These are phyloP conservation scores for Cyathus striatus DNA, from an alignment of 768 basidiomycete species.

Conservation along the genomic window DNA sequence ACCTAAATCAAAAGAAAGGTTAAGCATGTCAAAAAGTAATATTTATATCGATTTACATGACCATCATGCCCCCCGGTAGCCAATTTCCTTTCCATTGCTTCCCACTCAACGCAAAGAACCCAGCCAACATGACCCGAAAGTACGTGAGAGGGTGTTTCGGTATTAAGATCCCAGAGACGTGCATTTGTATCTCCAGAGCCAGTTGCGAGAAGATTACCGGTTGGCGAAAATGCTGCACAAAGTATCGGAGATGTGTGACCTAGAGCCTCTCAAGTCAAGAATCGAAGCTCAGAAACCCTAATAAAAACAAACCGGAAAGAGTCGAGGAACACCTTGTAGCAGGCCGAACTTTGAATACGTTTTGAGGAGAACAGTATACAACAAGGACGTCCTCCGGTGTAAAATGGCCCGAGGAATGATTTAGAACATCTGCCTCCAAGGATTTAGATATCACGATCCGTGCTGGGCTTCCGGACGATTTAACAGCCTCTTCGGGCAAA, in stretches of 20 bases:
- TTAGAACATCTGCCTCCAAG: slow-evolving; percentile 75
- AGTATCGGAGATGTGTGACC: slow-evolving; percentile 92
- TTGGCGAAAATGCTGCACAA: slow-evolving; percentile 94
- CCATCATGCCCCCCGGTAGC: slow-evolving; percentile 96
- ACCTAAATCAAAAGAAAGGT: slow-evolving; percentile 33
- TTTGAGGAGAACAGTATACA: slow-evolving; percentile 90
- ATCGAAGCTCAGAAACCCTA: slow-evolving; percentile 3
- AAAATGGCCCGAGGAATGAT: slow-evolving; percentile 65
- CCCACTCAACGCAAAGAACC: slow-evolving; percentile 98
- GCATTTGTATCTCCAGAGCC: slow-evolving; percentile 94
- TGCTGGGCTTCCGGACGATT: slow-evolving; percentile 54
- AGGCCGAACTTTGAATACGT: slow-evolving; percentile 90
- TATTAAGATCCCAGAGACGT: slow-evolving; percentile 90
- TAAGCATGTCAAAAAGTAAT: too few relatives aligned
- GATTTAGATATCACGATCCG: slow-evolving; percentile 83
- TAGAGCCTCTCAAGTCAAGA: slow-evolving; percentile 23
- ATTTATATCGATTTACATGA: slow-evolving; percentile 63
- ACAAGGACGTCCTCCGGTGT: slow-evolving; percentile 85
- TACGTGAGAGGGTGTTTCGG: slow-evolving; percentile 86
- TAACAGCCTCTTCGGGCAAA: slow-evolving; percentile 51
- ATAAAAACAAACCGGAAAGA: slow-evolving; percentile 56
- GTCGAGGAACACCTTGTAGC: slow-evolving; percentile 94
- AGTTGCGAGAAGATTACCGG: slow-evolving; percentile 85
- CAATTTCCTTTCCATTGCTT: slow-evolving; percentile 83
- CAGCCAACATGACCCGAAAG: slow-evolving; percentile 89